Conservation (phyloP, 2,329 filamentous ascomycete genomes). For the Penicillium concentricum region DNA sequence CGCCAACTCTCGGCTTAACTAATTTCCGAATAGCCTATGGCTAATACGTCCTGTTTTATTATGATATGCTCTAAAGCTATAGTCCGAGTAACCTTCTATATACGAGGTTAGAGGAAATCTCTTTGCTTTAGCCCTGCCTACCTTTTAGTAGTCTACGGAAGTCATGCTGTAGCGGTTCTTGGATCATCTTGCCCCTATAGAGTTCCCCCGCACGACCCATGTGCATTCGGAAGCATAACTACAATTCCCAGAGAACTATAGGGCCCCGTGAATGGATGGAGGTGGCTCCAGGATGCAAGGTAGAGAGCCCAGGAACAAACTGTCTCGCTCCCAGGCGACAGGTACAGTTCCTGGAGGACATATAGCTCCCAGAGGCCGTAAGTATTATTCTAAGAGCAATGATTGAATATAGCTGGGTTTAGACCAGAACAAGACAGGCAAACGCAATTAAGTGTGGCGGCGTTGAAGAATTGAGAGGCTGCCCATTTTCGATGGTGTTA, state of each 20-base stretch:
- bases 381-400: not conserved
- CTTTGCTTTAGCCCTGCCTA: not conserved
- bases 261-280: no score
- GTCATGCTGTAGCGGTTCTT: not conserved
- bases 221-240: conserved; percentile 1
- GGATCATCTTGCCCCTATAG: not conserved
- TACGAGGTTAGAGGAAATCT: not conserved
- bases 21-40: not conserved
- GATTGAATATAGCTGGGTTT: not conserved
- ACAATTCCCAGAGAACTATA: not conserved
- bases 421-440: conserved; percentile 1
- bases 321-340: not conserved
- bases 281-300: not conserved
- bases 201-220: not conserved
- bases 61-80: not conserved
- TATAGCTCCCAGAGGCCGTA: not conserved
- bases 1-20: not conserved
- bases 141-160: not conserved
- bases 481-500: not conserved
- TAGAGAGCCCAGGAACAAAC: conserved; percentile 3
- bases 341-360: not conserved
- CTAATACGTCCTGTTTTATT: not conserved
- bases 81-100: not conserved
- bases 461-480: not conserved
- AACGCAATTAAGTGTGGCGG: not conserved